Base-by-base conservation (phyloP, 163 green algal genomes). In the Volvox carteri region DNA sequence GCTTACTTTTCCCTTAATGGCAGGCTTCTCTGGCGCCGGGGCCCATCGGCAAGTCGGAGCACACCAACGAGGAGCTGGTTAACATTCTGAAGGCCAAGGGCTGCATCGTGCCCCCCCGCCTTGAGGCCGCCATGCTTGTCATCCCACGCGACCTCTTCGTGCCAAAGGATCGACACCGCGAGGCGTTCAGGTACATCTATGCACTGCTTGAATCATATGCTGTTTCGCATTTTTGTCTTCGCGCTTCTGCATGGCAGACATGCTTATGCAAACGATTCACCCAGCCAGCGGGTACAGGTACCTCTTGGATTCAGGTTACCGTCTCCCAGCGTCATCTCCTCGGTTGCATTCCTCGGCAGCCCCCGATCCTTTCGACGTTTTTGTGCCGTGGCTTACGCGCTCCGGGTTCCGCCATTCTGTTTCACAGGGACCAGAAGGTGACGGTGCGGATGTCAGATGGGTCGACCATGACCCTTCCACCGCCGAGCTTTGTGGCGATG, bases 11-110 rank as follows among this genome's bases (percentile, higher is more conserved):
- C 37, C 28, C 28, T 28, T 74, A 21, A 28, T 46, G n/a, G 9
- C 60, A 91, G 84, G 91, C 86, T 2, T 70, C 70, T 6, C 81
- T 94, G 21, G 56, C 74, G 4, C 86, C 86, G 41, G 92, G 93
- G 4, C 93, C 93, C 35, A 94, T 95, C 33, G 93, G 93, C 86
- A 93, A 92, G 73, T 91, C 78, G 23, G 93, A 95, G 86, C 91
- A 94, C 86, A 95, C 91, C 62, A 94, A 93, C 50, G 93, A 95
- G 93, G 93, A 95, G 92, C 91, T 95, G 72, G 88, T 95, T 42
- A 93, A 93, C 90, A 92, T 95, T 70, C 88, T 95, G 39, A 93
- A 94, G 75, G 92, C 91, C 46, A 95, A 95, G 88, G 92, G 93
- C 44, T 92, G 91, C 84, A 67, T 91, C 25, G 77, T 92, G 65